Base-by-base conservation (phyloP, 257 asterid genomes). In the Capsicum rhomboideum region DNA sequence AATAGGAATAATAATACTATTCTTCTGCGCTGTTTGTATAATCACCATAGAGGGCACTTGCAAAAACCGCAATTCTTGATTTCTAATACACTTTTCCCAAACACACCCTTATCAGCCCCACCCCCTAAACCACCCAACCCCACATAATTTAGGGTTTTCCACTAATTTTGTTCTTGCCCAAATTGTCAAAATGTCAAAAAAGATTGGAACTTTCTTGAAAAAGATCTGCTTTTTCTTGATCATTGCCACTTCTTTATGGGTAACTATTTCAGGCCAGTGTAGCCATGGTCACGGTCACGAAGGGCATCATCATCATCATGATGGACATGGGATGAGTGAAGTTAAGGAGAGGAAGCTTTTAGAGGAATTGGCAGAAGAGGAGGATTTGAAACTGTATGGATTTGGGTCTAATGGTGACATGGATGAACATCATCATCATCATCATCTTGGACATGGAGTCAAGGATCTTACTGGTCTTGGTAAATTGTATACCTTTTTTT, bases 311-410 rank as follows among this genome's bases (percentile, higher is more conserved):
- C 89, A 87, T 53, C 63, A 42, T 83, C 88, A 87, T 17, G 69
- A 79, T 58, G 88, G 84, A 50, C 91, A 80, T 71, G 90, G 83
- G 84, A 29, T 66, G 13, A 86, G 85, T 68, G 85, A 80, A 20
- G 83, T 83, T 28, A 79, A 68, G 85, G 66, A 68, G 90, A 87
- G 83, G 90, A 85, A 28, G 85, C 53, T 94, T 64, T 93, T 97
- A 0, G 99, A 96, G 91, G 99, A 96, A 90, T 89, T 96, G 89
- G 98, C 99, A 18, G 98, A 96, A 79, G 97, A 90, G 91, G 98
- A 96, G 85, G 99, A 96, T 89, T 90, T 96, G 89, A 91, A 90
- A 85, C 69, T 88, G 82, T 80, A 84, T 77, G 87, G 96, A 87
- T 92, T 93, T 84, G 92, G 94, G 86, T 78, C 31, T 26, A 87